Conservation (phyloP, 2,329 filamentous ascomycete species). For the Sarocladium brachiariae region DNA sequence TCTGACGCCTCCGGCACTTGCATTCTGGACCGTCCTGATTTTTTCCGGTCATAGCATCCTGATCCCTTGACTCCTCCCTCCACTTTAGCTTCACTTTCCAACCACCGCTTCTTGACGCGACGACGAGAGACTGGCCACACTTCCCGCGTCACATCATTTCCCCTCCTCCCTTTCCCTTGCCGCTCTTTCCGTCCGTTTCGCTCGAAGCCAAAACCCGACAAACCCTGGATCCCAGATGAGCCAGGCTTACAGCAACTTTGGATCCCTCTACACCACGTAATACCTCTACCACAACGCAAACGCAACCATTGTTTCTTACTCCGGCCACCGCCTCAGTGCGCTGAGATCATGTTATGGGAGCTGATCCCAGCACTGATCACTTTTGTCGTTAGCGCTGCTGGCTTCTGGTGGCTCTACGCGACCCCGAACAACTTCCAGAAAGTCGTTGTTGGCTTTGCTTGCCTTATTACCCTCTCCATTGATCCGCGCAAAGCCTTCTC, state of each 20-base stretch:
- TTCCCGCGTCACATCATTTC: not conserved
- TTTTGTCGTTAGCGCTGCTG: constrained; percentile 31
- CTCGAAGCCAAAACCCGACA: too few relatives aligned
- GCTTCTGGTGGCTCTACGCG: constrained; percentile 28
- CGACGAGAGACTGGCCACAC: not conserved
- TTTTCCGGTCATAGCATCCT: constrained; percentile 4
- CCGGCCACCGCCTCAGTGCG: constrained; percentile 14
- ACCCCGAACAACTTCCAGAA: constrained; percentile 25
- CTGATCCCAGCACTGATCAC: constrained; percentile 30
- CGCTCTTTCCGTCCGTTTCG: not conserved
- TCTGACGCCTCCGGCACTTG: not conserved
- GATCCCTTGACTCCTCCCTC: constrained; percentile 1
- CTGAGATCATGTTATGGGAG: constrained; percentile 39
- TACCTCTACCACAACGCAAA: not conserved
- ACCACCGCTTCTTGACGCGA: not conserved
- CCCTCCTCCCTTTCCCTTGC: not conserved
- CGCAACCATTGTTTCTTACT: not conserved
- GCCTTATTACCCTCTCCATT: constrained; percentile 25
- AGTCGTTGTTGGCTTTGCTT: constrained; percentile 24
- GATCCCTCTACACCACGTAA: not conserved
- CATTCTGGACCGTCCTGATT: not conserved
- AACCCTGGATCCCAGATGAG: too few relatives aligned
- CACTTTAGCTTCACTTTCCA: not conserved
- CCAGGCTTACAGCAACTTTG: constrained; percentile 2
- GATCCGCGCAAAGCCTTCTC: constrained; percentile 23